Evolutionary conservation across 2,329 filamentous ascomycete species (phyloP), one percentile per base, ranked within the genome.

Genomic region (Daldinia sp.): DNA sequence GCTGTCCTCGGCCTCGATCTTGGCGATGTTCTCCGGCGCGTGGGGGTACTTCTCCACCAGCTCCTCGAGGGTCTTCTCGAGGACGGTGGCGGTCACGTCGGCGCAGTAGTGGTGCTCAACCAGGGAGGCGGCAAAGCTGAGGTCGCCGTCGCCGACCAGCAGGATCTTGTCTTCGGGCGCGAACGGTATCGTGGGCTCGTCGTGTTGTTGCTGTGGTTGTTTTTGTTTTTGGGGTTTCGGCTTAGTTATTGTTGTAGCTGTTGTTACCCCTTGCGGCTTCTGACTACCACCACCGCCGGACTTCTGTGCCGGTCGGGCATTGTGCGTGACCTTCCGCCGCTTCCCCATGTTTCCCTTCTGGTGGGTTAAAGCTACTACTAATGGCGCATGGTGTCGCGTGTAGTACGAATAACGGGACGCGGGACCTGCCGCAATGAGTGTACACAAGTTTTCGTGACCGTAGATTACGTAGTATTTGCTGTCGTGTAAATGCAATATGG

Each of bases 71-170:
- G 81, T 79, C 74, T 82, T 83, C 78, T 94, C 92, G 73, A 88
- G 85, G 15, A 91, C 89, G 2, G 92, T 94, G 41, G 91, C 92
- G 0, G 88, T 90, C 5, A 95, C 79, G 74, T 89, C 84, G 67
- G 82, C 85, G 81, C 89, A 93, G 72, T 83, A 85, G 80, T 93
- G 91, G 74, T 91, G 84, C 60, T 85, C 79, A 59, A 91, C 84
- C 1, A 95, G 84, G 1, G 88, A 90, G 30, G 86, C 86, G 12
- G 92, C 87, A 78, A 94, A 95, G 78, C 91, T 93, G 76, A 96
- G 88, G 79, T 97, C 93, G 72, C 89, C 93, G 77, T 96, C 93
- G 74, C 93, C 93, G 58, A 95, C 81, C 2, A 95, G 87, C 6
- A 96, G 88, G 70, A 95, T 93, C 74, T 86, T 82, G 72, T 94